phyloP scores from a whole-genome alignment of 108 stramenopile genomes.

The Tribonema minus region DNA sequence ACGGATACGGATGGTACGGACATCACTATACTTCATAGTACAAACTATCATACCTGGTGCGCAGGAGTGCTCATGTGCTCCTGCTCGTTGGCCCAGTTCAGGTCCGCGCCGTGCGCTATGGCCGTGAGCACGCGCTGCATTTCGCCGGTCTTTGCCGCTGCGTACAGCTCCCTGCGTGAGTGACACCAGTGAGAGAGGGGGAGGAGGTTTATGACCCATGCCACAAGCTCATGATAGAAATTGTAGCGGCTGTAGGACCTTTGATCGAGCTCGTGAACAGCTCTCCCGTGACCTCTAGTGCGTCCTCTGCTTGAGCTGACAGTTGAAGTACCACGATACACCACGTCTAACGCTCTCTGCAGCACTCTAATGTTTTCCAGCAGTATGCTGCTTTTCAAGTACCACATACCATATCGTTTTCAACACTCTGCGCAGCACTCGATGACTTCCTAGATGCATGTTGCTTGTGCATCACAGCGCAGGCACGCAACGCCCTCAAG shows the following conservation, averaged over 20 bases:
- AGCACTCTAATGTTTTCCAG: too few species aligned
- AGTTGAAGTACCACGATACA: neutral
- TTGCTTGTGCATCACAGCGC: too few species aligned
- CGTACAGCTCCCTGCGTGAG: constrained; percentile 4
- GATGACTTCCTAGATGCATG: too few species aligned
- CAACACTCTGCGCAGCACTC: too few species aligned
- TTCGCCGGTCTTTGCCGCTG: constrained; percentile 6
- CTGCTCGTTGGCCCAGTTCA: constrained; percentile 13
- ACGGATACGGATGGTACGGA: too few species aligned
- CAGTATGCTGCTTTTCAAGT: too few species aligned
- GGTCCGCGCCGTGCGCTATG: constrained; percentile 39
- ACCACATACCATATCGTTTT: too few species aligned
- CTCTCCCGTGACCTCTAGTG: neutral
- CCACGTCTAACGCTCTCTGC: too few species aligned
- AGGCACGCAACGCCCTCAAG: neutral
- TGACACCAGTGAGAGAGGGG: neutral
- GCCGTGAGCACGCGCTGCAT: constrained; percentile 4
- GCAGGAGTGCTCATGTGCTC: neutral
- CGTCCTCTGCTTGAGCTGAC: neutral
- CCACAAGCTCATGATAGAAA: neutral
- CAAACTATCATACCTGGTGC: neutral
- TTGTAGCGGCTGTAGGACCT: neutral
- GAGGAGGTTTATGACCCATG: neutral
- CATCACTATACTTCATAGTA: too few species aligned
- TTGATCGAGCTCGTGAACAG: too few species aligned